Percentiles rank a stretch among this genome's conserved stretches.
Evolutionary conservation across 2,329 filamentous ascomycete species (phyloP).

Genomic region (Didymella pinodella): DNA sequence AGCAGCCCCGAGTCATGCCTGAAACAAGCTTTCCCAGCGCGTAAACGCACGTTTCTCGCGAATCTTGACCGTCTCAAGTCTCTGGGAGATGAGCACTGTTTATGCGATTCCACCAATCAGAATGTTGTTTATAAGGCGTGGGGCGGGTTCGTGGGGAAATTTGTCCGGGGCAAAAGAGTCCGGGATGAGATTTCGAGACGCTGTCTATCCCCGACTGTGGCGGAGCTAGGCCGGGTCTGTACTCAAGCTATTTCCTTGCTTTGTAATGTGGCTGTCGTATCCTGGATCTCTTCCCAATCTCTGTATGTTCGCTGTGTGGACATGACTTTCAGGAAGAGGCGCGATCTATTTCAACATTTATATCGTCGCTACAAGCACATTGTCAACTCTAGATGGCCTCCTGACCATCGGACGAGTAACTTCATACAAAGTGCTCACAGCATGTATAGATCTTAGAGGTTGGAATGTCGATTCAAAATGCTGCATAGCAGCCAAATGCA

Average conservation of each 20-base stretch:
- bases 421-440: no score
- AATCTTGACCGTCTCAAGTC: slow-evolving; percentile 9
- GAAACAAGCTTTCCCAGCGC: slow-evolving; percentile 5
- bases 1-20: slow-evolving; percentile 6
- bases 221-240: background rate
- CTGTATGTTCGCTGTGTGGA: background rate
- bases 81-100: slow-evolving; percentile 10
- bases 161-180: slow-evolving; percentile 7
- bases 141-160: slow-evolving; percentile 17
- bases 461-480: background rate
- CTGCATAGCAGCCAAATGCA: background rate
- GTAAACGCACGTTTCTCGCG: background rate
- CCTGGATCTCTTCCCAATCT: background rate
- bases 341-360: background rate
- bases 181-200: background rate
- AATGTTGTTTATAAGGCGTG: slow-evolving; percentile 1
- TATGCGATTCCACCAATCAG: slow-evolving; percentile 17
- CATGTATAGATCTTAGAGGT: no score
- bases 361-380: background rate
- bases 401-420: background rate
- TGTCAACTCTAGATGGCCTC: background rate
- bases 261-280: background rate
- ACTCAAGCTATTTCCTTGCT: background rate
- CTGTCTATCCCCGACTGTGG: background rate
- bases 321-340: background rate